Evolutionary conservation across 371 early-diverging fungal species (phyloP).

Genomic region (Rhizomucor pusillus): DNA sequence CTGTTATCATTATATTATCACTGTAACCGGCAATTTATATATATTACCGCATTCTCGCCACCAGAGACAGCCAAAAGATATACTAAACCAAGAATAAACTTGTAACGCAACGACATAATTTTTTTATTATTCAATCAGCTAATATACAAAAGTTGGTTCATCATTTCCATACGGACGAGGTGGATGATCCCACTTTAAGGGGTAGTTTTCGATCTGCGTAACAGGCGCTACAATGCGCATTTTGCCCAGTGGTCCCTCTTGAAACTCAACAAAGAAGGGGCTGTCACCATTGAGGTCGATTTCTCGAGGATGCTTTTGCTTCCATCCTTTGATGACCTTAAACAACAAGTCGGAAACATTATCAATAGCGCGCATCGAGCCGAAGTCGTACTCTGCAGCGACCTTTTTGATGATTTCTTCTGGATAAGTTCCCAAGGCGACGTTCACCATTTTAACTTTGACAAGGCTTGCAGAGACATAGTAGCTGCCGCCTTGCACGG

Average conservation of each 20-base stretch:
- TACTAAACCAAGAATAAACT: no score
- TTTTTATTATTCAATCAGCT: neutral
- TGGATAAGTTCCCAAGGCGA: conserved; percentile 7
- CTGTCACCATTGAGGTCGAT: neutral
- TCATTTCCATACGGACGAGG: conserved; percentile 6
- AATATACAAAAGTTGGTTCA: conserved; percentile 3
- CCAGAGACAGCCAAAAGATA: no score
- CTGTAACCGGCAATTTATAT: no score
- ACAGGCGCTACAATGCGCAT: neutral
- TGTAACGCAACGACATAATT: no score
- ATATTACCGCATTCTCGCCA: no score
- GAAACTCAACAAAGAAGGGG: neutral
- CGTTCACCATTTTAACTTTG: conserved; percentile 4
- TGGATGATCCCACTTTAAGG: conserved; percentile 5
- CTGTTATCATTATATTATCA: no score
- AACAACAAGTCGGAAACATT: neutral
- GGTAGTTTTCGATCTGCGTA: conserved; percentile 1
- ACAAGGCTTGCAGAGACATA: conserved; percentile 5
- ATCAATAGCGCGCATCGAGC: neutral
- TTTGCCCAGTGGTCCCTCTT: neutral
- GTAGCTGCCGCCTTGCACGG: conserved; percentile 6
- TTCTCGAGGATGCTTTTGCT: neutral
- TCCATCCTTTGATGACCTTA: neutral
- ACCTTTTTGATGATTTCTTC: conserved; percentile 8
- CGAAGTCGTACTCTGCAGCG: conserved; percentile 1